Base-by-base conservation (phyloP, 257 asterid species). In the Petrea volubilis region DNA sequence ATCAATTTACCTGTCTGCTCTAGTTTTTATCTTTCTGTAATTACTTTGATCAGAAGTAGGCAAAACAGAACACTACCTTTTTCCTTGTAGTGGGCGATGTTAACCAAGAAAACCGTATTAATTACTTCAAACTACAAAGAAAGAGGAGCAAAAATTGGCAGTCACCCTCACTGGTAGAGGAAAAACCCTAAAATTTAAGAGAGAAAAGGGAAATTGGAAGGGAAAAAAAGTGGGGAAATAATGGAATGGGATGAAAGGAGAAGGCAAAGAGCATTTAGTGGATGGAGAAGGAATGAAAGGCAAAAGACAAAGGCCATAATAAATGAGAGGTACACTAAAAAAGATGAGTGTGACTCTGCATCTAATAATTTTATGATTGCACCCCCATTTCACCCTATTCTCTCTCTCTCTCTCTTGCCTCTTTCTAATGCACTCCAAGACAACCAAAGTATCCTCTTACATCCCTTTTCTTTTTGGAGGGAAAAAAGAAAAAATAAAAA, bases 301-400 rank as follows among this genome's bases (percentile, higher is more conserved):
- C 81, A 80, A 91, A 77, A 84, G 91, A 86, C 89, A 85, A 71
- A 78, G 66, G 75, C 62, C 46, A 72, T 82, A 86, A 88, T 83
- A 86, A 82, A 81, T 81, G 87, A 67, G 65, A 71, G 85, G 90
- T 77, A 82, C 88, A 86, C 87, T 84, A 80, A 44, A 84, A 88
- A 88, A 84, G 89, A 84, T 75, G 96, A 86, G 73, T 84, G 65
- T 77, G 96, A 86, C 90, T 82, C 75, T 85, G 74, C 89, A 88
- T 84, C 86, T 74, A 86, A 77, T 82, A 77, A 82, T 84, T 79
- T 77, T 78, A 71, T 84, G 68, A 74, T 80, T 75, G 79, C 77
- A 71, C 75, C 10, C 20, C 43, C 76, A 71, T 47, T 58, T 64
- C 64, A 52, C 86, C 77, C 83, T 74, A 68, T 76, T 58, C 28